phyloP scores from a whole-genome alignment of 2,329 filamentous ascomycete species.

The Dactylellina drechsleri region DNA sequence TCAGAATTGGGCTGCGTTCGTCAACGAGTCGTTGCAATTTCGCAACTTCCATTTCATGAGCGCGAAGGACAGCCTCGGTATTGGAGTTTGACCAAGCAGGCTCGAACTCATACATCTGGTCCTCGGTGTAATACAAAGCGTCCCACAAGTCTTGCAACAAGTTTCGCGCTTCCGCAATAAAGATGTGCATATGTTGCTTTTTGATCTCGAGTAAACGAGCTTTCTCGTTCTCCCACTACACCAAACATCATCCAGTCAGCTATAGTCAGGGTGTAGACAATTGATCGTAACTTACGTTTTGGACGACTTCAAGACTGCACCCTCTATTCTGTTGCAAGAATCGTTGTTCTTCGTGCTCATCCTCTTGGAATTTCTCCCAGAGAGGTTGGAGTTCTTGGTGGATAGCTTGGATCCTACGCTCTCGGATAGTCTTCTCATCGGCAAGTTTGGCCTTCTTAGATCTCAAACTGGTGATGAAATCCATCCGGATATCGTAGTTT shows the following conservation, averaged over 20 bases:
- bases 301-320: constrained; percentile 72
- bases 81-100: constrained; percentile 90
- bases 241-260: constrained; percentile 2
- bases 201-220: constrained; percentile 88
- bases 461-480: constrained; percentile 79
- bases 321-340: constrained; percentile 90
- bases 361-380: constrained; percentile 87
- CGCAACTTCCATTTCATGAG: constrained; percentile 89
- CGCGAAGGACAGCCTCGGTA: constrained; percentile 91
- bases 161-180: constrained; percentile 91
- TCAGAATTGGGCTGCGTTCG: constrained; percentile 84
- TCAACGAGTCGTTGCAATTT: constrained; percentile 84
- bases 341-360: constrained; percentile 81
- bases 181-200: constrained; percentile 91
- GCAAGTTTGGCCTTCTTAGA: constrained; percentile 81
- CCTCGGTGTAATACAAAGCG: constrained; percentile 89
- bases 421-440: constrained; percentile 87
- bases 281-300: constrained; percentile 48
- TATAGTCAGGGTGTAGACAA: background rate
- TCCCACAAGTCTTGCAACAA: constrained; percentile 97
- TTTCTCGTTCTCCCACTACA: constrained; percentile 94
- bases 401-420: constrained; percentile 80
- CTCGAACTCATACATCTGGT: constrained; percentile 98
- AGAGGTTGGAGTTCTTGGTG: constrained; percentile 80
- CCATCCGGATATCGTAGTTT: constrained; percentile 77